Conservation (phyloP, 371 early-diverging fungal genomes). For the Apophysomyces sp. region DNA sequence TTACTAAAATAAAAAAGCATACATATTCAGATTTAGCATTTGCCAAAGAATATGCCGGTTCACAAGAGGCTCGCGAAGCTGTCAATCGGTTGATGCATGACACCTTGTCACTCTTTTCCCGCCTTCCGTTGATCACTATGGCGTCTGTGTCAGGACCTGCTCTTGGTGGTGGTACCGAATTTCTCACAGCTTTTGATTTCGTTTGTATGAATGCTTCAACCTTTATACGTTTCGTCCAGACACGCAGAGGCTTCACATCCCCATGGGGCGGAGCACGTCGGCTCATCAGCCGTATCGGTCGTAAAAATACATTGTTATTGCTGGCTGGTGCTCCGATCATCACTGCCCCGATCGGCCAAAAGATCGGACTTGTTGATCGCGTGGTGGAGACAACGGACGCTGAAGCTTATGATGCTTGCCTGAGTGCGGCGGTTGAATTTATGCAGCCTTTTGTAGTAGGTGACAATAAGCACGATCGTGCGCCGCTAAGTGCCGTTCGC, state of each 20-base stretch:
- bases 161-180: constrained; percentile 76
- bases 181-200: constrained; percentile 64
- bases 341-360: constrained; percentile 27
- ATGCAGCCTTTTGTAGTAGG: constrained; percentile 16
- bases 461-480: constrained; percentile 8
- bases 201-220: constrained; percentile 45
- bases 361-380: constrained; percentile 43
- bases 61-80: constrained; percentile 39
- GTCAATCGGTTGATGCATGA: constrained; percentile 64
- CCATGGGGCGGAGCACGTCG: constrained; percentile 66
- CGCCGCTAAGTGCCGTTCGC: constrained; percentile 39
- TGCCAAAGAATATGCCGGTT: constrained; percentile 41
- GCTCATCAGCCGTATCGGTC: constrained; percentile 52
- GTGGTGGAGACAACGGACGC: constrained; percentile 15
- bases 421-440: constrained; percentile 24
- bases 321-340: constrained; percentile 47
- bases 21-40: constrained; percentile 55
- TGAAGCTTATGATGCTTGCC: constrained; percentile 16
- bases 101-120: constrained; percentile 52
- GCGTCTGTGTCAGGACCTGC: constrained; percentile 67
- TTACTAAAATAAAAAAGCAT: neutral
- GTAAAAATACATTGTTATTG: constrained; percentile 48
- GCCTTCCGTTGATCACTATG: constrained; percentile 59
- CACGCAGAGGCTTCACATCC: constrained; percentile 63
- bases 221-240: constrained; percentile 63